These are phyloP conservation scores for Candida koratica DNA, from an alignment of 805 yeast species.

Conservation along the genomic window DNA sequence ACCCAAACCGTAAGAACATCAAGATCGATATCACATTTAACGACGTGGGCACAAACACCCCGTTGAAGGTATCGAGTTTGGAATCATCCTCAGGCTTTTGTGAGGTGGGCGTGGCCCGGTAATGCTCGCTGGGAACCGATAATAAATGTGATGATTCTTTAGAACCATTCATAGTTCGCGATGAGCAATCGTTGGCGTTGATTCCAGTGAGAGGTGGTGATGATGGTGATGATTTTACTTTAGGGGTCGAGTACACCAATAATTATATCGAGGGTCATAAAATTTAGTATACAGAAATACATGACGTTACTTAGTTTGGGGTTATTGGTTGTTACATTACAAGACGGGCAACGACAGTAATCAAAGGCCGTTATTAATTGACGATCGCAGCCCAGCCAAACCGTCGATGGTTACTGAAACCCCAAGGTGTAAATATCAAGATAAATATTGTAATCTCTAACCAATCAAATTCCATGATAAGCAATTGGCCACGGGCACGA, in stretches of 20 bases:
- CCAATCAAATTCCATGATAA: constrained; percentile 5
- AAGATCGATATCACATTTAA: constrained; percentile 88
- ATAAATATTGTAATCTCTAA: constrained; percentile 8
- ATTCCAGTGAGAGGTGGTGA: too few species aligned
- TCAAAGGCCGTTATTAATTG: too few species aligned
- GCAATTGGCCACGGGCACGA: too few species aligned
- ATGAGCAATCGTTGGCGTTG: too few species aligned
- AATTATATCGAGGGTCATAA: too few species aligned
- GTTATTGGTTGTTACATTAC: too few species aligned
- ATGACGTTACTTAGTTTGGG: too few species aligned
- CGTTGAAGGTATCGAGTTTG: constrained; percentile 78
- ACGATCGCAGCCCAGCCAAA: too few species aligned
- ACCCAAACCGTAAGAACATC: constrained; percentile 94
- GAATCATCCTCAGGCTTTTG: constrained; percentile 1
- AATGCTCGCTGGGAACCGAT: background rate
- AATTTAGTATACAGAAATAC: too few species aligned
- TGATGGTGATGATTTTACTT: too few species aligned
- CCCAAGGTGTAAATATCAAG: background rate
- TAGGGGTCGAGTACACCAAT: too few species aligned
- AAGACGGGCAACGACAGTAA: too few species aligned
- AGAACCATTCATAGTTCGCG: constrained; percentile 5
- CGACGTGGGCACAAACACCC: constrained; percentile 92
- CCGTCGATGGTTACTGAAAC: background rate
- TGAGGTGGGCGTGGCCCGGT: background rate
- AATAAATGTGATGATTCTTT: constrained; percentile 4